Evolutionary conservation across 179 eudicot species (phyloP).

Genomic region (Corrigiola litoralis): DNA sequence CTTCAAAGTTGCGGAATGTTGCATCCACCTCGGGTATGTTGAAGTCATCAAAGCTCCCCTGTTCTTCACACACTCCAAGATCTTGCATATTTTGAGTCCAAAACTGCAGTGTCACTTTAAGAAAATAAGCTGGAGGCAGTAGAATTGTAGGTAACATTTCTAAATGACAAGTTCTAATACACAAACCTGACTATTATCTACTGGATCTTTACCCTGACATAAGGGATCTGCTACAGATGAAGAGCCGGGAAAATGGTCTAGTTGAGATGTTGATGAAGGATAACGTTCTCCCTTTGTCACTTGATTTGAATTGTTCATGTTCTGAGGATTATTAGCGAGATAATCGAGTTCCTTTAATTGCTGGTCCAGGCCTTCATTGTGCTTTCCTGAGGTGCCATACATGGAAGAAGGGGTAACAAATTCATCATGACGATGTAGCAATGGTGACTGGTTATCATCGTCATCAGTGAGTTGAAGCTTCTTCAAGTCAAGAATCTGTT

Average conservation of each 20-base stretch:
- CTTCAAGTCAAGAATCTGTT: conserved; percentile 60
- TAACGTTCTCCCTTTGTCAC: conserved; percentile 26
- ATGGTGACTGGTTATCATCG: conserved; percentile 23
- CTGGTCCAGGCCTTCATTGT: conserved; percentile 23
- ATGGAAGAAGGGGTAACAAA: conserved; percentile 21
- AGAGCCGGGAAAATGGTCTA: conserved; percentile 32
- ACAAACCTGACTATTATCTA: conserved; percentile 48
- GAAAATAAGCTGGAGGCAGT: not conserved
- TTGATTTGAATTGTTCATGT: conserved; percentile 14
- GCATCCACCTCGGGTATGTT: conserved; percentile 69
- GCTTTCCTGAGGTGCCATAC: conserved; percentile 20
- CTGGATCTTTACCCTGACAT: conserved; percentile 45
- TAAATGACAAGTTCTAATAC: not conserved
- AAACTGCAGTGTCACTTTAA: conserved; percentile 38
- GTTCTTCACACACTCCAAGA: conserved; percentile 61
- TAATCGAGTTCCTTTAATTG: conserved; percentile 22
- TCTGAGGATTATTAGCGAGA: conserved; percentile 24
- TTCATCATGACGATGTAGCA: conserved; percentile 27
- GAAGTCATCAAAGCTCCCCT: conserved; percentile 42
- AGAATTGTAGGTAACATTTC: not conserved
- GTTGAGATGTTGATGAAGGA: conserved; percentile 38
- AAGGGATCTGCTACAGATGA: conserved; percentile 36
- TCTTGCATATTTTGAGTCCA: conserved; percentile 81
- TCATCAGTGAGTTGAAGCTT: conserved; percentile 51
- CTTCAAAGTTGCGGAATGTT: conserved; percentile 68